A percentile compares a stretch with the other conserved stretches of the same genome.
These are phyloP conservation scores for Dioscorea cayenensis DNA, from an alignment of 116 monocot species.

Conservation along the genomic window DNA sequence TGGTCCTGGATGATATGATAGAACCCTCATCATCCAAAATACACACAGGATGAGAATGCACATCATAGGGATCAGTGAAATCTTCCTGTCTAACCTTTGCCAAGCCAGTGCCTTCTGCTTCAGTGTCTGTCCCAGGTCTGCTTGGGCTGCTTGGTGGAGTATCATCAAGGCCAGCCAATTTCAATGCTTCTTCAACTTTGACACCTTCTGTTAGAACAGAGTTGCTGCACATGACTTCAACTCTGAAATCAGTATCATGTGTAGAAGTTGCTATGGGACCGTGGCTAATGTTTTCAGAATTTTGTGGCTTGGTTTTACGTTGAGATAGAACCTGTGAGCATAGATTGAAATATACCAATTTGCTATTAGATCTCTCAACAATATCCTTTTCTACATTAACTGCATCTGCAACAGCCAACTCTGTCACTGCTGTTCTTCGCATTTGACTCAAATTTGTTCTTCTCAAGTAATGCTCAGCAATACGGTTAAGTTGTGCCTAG, in stretches of 20 bases:
- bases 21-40: slow-evolving; percentile 14
- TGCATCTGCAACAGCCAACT: slow-evolving; percentile 94
- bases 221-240: slow-evolving; percentile 7
- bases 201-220: slow-evolving; percentile 9
- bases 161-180: slow-evolving; percentile 81
- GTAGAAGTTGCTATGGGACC: not conserved
- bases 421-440: slow-evolving; percentile 52
- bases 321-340: slow-evolving; percentile 56
- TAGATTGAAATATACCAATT: slow-evolving; percentile 77
- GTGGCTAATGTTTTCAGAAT: slow-evolving; percentile 9
- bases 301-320: slow-evolving; percentile 20
- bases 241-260: slow-evolving; percentile 6
- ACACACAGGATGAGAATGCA: slow-evolving; percentile 19
- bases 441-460: slow-evolving; percentile 43
- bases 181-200: slow-evolving; percentile 63
- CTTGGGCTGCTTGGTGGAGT: slow-evolving; percentile 77
- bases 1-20: slow-evolving; percentile 2
- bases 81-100: slow-evolving; percentile 6
- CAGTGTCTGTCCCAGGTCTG: slow-evolving; percentile 1
- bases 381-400: slow-evolving; percentile 86
- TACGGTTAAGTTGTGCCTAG: slow-evolving; percentile 81
- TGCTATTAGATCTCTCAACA: slow-evolving; percentile 80
- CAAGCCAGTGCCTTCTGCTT: slow-evolving; percentile 14
- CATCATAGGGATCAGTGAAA: slow-evolving; percentile 11
- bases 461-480: slow-evolving; percentile 72